Conservation (phyloP, 228 moss, liverwort and hornwort species). For the Sphagnum fallax region DNA sequence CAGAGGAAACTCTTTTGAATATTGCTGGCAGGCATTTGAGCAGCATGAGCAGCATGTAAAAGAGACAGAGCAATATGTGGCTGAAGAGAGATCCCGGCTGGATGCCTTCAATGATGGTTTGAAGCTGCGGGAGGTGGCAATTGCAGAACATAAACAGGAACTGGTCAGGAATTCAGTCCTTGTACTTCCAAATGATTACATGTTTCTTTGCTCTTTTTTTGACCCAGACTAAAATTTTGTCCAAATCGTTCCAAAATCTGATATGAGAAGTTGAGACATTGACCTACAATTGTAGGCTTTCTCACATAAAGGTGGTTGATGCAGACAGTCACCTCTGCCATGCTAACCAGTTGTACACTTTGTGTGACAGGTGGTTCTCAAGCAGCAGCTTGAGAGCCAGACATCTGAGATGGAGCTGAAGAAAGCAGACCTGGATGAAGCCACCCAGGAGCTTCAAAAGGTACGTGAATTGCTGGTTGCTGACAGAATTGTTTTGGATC, state of each 20-base stretch:
- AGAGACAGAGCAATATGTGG: slow-evolving; percentile 42
- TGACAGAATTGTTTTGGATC: slow-evolving; percentile 51
- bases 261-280: background rate
- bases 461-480: slow-evolving; percentile 33
- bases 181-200: too few relatives aligned
- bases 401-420: slow-evolving; percentile 44
- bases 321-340: background rate
- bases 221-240: background rate
- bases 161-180: slow-evolving; percentile 59
- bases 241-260: background rate
- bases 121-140: slow-evolving; percentile 65
- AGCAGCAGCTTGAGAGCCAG: slow-evolving; percentile 42
- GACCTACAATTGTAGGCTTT: background rate
- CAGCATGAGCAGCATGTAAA: slow-evolving; percentile 51
- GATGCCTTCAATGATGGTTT: slow-evolving; percentile 66
- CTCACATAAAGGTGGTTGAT: background rate
- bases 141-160: slow-evolving; percentile 78
- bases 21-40: slow-evolving; percentile 47
- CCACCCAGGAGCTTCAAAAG: slow-evolving; percentile 42
- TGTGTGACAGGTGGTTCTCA: slow-evolving; percentile 40
- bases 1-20: background rate
- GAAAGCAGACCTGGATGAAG: slow-evolving; percentile 40
- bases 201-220: background rate
- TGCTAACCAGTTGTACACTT: background rate
- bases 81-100: slow-evolving; percentile 68